Conservation (phyloP, 164 flowering plant species). For the Piper longum region DNA sequence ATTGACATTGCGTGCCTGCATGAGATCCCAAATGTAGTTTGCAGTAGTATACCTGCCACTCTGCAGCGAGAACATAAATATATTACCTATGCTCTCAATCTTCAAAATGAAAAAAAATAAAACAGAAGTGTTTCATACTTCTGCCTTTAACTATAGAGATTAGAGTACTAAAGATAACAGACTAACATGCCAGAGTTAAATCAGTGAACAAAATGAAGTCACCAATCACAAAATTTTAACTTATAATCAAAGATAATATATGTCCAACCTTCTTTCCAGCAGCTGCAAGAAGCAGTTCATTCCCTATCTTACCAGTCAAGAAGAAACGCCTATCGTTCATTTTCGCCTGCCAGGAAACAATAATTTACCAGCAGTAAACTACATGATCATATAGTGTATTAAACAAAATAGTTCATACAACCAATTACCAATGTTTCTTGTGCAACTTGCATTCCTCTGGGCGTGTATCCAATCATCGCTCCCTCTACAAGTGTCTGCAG, state of each 20-base stretch:
- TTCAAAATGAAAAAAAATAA: not conserved
- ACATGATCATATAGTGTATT: not conserved
- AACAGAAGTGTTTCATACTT: no score
- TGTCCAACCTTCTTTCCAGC: slow-evolving; percentile 66
- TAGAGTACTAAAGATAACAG: not conserved
- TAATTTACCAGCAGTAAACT: not conserved
- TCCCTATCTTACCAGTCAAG: slow-evolving; percentile 44
- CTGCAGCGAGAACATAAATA: slow-evolving; percentile 24
- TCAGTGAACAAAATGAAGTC: not conserved
- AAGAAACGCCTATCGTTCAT: slow-evolving; percentile 40
- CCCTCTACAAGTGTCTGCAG: slow-evolving; percentile 77
- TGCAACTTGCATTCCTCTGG: slow-evolving; percentile 84
- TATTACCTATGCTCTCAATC: not conserved
- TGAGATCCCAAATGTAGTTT: slow-evolving; percentile 81
- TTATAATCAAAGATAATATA: not conserved
- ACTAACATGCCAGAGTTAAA: not conserved
- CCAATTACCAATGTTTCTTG: slow-evolving; percentile 59
- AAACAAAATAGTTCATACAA: not conserved
- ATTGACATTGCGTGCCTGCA: slow-evolving; percentile 49
- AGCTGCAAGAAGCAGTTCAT: slow-evolving; percentile 72
- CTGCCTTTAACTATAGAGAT: not conserved
- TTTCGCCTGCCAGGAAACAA: slow-evolving; percentile 26
- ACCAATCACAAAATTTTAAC: not conserved
- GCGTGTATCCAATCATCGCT: slow-evolving; percentile 80
- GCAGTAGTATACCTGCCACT: slow-evolving; percentile 78